Evolutionary conservation across 257 asterid genomes (phyloP).

Genomic region (Petunia secreta): DNA sequence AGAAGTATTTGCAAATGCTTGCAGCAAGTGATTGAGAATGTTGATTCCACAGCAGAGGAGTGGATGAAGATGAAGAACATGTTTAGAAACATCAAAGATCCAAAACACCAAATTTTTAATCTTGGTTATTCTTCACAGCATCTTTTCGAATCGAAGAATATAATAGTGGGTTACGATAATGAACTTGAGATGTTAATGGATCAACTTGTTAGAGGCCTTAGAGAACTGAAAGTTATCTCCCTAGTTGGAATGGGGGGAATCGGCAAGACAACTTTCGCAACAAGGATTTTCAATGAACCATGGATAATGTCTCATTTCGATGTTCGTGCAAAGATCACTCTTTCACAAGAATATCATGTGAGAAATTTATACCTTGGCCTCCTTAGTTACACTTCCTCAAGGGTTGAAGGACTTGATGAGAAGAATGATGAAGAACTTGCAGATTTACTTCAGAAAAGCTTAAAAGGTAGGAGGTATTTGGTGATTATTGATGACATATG

Average conservation of each 20-base stretch:
- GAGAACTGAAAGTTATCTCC: background rate
- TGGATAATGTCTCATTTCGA: background rate
- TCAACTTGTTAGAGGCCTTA: slow-evolving; percentile 1
- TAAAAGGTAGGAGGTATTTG: slow-evolving; percentile 18
- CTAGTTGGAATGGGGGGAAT: background rate
- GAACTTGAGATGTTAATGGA: background rate
- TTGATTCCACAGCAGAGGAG: background rate
- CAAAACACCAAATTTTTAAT: background rate
- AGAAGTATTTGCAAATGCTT: background rate
- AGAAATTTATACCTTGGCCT: slow-evolving; percentile 21
- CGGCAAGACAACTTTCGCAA: background rate
- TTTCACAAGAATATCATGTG: background rate
- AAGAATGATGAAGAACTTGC: slow-evolving; percentile 20
- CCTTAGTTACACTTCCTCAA: background rate
- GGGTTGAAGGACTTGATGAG: slow-evolving; percentile 1
- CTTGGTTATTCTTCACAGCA: background rate
- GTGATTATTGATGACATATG: slow-evolving; percentile 34
- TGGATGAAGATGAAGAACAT: background rate
- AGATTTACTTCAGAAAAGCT: background rate
- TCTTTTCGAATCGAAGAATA: background rate
- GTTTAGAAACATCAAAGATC: background rate
- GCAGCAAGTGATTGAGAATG: slow-evolving; percentile 1
- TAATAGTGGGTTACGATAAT: background rate
- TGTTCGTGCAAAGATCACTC: slow-evolving; percentile 7
- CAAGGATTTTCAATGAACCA: background rate